Conservation (phyloP, 768 basidiomycete genomes). For the Pulveroboletus sp. region DNA sequence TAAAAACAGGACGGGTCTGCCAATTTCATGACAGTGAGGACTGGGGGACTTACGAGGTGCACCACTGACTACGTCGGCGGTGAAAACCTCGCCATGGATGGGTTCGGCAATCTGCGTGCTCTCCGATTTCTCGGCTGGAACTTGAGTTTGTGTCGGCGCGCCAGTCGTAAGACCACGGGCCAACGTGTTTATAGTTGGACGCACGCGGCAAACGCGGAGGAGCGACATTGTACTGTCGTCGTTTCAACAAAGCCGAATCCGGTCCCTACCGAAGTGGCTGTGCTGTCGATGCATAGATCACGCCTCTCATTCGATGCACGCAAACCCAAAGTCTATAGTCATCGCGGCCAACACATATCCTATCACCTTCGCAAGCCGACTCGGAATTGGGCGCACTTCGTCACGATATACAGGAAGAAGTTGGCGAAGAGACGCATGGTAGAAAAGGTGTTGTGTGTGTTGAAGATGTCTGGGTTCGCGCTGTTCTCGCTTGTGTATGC, state of each 20-base stretch:
- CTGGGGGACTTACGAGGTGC: conserved; percentile 61
- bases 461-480: conserved; percentile 3
- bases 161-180: conserved; percentile 22
- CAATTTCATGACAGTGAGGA: neutral
- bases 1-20: conserved; percentile 29
- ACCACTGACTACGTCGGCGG: conserved; percentile 81
- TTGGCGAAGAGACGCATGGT: conserved; percentile 26
- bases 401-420: conserved; percentile 35
- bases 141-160: conserved; percentile 20
- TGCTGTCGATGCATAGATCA: neutral
- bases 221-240: conserved; percentile 50
- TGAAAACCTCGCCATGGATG: conserved; percentile 55
- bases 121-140: conserved; percentile 18
- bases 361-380: no score
- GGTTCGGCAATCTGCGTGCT: conserved; percentile 41
- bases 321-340: no score
- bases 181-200: conserved; percentile 15
- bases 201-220: conserved; percentile 42
- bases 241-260: neutral
- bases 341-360: no score
- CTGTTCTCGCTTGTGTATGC: conserved; percentile 8
- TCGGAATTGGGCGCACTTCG: conserved; percentile 35
- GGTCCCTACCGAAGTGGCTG: conserved; percentile 21
- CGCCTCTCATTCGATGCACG: neutral
- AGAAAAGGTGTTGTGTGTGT: neutral